Percentiles rank a stretch among this genome's conserved stretches.
These are phyloP conservation scores for Malus hybrid DNA, from an alignment of 331 rosid genomes.

Conservation along the genomic window DNA sequence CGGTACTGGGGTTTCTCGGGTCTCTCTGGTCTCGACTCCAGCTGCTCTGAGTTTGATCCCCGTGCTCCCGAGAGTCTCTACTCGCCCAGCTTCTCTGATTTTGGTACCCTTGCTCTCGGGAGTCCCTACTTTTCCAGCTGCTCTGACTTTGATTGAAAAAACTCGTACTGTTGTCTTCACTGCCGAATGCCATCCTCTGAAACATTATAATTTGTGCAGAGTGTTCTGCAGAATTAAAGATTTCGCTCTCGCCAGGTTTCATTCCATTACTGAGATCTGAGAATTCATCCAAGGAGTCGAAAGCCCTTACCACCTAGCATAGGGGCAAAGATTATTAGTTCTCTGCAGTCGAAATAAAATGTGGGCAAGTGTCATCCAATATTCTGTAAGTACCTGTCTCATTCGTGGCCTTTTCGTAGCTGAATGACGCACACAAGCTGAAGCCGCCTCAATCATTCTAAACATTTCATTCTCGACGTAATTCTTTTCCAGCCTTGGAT, in stretches of 20 bases:
- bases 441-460: slow-evolving; percentile 92
- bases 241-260: slow-evolving; percentile 88
- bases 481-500: slow-evolving; percentile 60
- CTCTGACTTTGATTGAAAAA: slow-evolving; percentile 53
- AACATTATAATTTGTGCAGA: slow-evolving; percentile 84
- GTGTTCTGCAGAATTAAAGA: slow-evolving; percentile 53
- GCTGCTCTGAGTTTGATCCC: slow-evolving; percentile 5
- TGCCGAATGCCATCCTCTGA: slow-evolving; percentile 83
- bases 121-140: slow-evolving; percentile 62
- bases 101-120: slow-evolving; percentile 28
- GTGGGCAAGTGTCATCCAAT: neutral
- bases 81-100: slow-evolving; percentile 7
- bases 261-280: slow-evolving; percentile 78
- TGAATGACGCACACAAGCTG: slow-evolving; percentile 89
- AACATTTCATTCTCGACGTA: slow-evolving; percentile 60
- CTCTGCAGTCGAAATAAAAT: neutral
- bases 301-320: slow-evolving; percentile 87
- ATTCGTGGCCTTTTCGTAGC: slow-evolving; percentile 73
- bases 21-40: slow-evolving; percentile 9
- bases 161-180: slow-evolving; percentile 55
- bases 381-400: slow-evolving; percentile 58
- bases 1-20: slow-evolving; percentile 13
- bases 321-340: neutral
- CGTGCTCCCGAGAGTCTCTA: slow-evolving; percentile 24
- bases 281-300: slow-evolving; percentile 63